These are phyloP conservation scores for Quercus suber DNA, from an alignment of 306 rosid species.

Conservation along the genomic window DNA sequence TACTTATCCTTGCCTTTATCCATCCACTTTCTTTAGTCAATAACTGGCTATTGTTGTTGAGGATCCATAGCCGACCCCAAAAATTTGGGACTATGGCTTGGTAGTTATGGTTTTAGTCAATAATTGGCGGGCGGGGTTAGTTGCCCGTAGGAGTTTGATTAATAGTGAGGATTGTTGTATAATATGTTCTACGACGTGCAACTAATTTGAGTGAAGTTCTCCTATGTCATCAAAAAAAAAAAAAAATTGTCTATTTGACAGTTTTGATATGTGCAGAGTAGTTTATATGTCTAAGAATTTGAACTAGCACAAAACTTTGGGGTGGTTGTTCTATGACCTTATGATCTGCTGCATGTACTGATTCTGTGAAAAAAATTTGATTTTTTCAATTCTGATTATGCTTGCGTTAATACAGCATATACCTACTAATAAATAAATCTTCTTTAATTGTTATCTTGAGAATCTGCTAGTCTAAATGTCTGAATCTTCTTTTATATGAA, in stretches of 20 bases:
- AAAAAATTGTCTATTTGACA: background rate
- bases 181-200: too few species aligned
- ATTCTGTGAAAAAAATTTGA: background rate
- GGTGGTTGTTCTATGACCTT: background rate
- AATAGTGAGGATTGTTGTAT: too few species aligned
- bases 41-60: too few species aligned
- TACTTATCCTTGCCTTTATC: slow-evolving; percentile 57
- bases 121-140: background rate
- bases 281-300: background rate
- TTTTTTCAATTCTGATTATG: background rate
- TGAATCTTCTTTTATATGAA: background rate
- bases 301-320: background rate
- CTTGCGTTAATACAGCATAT: background rate
- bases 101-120: too few species aligned
- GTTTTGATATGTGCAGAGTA: background rate
- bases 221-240: too few species aligned
- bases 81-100: too few species aligned
- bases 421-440: background rate
- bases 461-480: background rate
- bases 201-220: too few species aligned
- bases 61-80: too few species aligned
- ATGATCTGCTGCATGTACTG: background rate
- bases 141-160: too few species aligned
- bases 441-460: too few species aligned
- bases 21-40: background rate